phyloP scores from a whole-genome alignment of 2,329 filamentous ascomycete genomes.

The Sphaerulina musiva region DNA sequence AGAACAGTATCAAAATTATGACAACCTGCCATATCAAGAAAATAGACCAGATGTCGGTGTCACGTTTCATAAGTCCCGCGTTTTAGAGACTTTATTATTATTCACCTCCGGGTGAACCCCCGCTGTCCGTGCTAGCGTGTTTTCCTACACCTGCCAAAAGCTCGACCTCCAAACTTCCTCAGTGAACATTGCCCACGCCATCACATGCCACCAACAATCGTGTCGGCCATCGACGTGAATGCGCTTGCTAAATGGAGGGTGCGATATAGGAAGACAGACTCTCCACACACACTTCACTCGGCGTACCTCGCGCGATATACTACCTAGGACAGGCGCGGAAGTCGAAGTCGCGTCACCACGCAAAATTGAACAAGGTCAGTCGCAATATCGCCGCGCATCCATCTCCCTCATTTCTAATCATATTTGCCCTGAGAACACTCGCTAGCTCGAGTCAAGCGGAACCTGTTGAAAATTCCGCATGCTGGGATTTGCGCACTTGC shows the following conservation, averaged over 20 bases:
- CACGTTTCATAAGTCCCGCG: slow-evolving; percentile 3
- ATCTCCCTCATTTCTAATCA: not conserved
- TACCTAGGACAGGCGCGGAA: not conserved
- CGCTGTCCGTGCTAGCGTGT: not conserved
- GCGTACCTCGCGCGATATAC: no score
- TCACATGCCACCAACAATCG: not conserved
- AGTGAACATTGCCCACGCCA: not conserved
- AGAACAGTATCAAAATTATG: no score
- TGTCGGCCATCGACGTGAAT: not conserved
- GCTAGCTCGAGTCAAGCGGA: not conserved
- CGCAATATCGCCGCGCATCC: not conserved
- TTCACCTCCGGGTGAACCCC: not conserved
- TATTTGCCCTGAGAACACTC: not conserved
- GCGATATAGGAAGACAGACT: not conserved
- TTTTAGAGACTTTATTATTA: not conserved
- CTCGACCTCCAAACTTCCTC: slow-evolving; percentile 8
- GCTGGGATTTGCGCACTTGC: not conserved
- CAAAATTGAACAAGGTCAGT: not conserved
- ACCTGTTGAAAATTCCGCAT: not conserved
- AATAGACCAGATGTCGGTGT: not conserved
- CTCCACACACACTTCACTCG: not conserved
- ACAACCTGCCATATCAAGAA: not conserved
- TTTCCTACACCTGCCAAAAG: slow-evolving; percentile 3
- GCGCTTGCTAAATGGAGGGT: not conserved
- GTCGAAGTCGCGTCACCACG: not conserved